Conservation (phyloP, 108 stramenopile species). For the Nitzschia sp. region DNA sequence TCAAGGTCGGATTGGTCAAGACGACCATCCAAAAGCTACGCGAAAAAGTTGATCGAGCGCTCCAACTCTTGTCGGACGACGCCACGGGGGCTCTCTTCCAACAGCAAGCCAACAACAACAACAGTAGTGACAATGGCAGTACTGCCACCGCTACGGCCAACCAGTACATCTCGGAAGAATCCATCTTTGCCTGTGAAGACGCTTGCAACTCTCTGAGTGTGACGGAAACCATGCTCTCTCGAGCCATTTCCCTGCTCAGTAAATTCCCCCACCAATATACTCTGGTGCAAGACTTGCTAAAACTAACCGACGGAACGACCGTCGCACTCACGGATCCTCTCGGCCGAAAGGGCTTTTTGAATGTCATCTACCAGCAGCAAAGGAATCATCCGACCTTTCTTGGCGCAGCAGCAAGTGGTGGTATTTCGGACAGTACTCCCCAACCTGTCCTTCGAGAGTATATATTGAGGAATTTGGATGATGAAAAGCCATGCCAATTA, state of each 20-base stretch:
- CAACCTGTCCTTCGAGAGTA: constrained; percentile 75
- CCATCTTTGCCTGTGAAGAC: constrained; percentile 74
- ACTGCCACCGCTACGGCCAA: constrained; percentile 31
- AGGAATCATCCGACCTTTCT: constrained; percentile 11
- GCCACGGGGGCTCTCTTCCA: constrained; percentile 38
- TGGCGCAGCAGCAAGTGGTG: not conserved
- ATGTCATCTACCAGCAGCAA: constrained; percentile 52
- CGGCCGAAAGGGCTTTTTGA: constrained; percentile 51
- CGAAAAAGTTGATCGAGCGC: constrained; percentile 50
- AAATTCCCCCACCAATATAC: constrained; percentile 66
- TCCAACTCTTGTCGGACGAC: constrained; percentile 66
- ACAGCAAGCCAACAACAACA: constrained; percentile 4
- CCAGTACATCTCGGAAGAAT: constrained; percentile 51
- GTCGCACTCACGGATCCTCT: constrained; percentile 42
- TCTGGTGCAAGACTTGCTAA: constrained; percentile 63
- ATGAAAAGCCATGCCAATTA: constrained; percentile 69
- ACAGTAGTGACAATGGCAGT: constrained; percentile 1
- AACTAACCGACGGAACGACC: constrained; percentile 46
- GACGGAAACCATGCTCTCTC: constrained; percentile 63
- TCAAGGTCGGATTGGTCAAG: constrained; percentile 47
- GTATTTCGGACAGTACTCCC: constrained; percentile 12
- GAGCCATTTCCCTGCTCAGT: constrained; percentile 64
- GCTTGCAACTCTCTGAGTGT: constrained; percentile 73
- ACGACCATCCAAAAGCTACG: constrained; percentile 44
- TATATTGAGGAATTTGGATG: constrained; percentile 67